phyloP scores from a whole-genome alignment of 73 alveolate genomes.

The Tetrahymena thermophila region DNA sequence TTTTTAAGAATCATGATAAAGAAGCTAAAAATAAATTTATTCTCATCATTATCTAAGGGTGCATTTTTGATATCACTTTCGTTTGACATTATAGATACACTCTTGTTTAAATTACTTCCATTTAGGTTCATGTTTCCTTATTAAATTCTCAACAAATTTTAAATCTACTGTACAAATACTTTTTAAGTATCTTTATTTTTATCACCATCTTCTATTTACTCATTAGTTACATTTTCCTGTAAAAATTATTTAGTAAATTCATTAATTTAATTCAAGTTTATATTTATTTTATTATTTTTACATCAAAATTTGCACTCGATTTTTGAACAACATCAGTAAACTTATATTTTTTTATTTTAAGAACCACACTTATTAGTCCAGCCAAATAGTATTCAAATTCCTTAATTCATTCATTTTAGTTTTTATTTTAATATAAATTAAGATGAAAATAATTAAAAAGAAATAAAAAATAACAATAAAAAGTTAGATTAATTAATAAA shows the following conservation, averaged over 20 bases:
- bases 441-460: too few relatives aligned
- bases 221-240: background rate
- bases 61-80: background rate
- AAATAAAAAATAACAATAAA: too few relatives aligned
- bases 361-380: background rate
- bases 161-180: background rate
- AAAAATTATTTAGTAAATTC: too few relatives aligned
- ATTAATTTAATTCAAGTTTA: too few relatives aligned
- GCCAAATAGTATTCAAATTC: background rate
- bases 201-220: background rate
- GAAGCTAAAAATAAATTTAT: background rate
- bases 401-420: background rate
- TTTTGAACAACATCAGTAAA: background rate
- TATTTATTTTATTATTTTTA: background rate
- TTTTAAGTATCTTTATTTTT: background rate
- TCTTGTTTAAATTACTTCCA: background rate
- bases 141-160: background rate
- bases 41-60: background rate
- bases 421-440: too few relatives aligned
- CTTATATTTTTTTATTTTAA: background rate
- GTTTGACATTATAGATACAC: background rate
- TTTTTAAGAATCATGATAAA: background rate
- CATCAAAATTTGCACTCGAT: background rate
- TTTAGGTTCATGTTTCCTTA: background rate
- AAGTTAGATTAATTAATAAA: too few relatives aligned